Evolutionary conservation across 179 eudicot species (phyloP), one percentile per base, ranked within the genome.

Genomic region (Gypsophila paniculata): DNA sequence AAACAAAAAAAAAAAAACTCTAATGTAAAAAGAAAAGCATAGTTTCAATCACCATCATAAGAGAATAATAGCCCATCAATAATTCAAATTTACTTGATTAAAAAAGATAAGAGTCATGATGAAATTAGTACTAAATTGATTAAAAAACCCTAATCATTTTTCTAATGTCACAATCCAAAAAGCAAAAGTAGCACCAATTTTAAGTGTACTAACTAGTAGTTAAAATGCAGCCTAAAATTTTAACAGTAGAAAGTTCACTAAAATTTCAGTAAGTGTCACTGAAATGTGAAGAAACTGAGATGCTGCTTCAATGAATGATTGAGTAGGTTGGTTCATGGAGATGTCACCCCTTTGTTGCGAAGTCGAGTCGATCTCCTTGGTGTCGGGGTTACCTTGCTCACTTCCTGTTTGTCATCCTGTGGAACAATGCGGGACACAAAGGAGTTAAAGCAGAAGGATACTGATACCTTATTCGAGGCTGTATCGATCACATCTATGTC

Each of bases 321-420:
- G n/a, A n/a, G n/a, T n/a, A n/a, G n/a, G n/a, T 55, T 54, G 73
- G 63, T 55, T 48, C 36, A 18, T 39, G 61, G 71, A 70, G 78
- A 70, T 63, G 53, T 71, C 55, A 64, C 55, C 15, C 68, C 64
- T 67, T 32, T 36, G 39, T 26, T 38, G 14, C 46, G 69, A 4
- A 76, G 39, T 38, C 80, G 68, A 23, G 14, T 23, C 25, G 73
- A 77, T 51, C 73, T 59, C 72, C 80, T 59, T n/a, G 53, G 21
- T 65, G 66, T 59, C 18, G 79, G 68, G 8, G 70, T 61, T 18
- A 39, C 48, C 69, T 72, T 72, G 48, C 32, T 29, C 46, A 39
- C 61, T 70, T 65, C 75, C 58, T 72, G 54, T 66, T 36, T 66
- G 76, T 26, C 64, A 51, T 72, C 72, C 73, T 77, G 62, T 65